Evolutionary conservation across 225 moss, liverwort and hornwort genomes (phyloP).

Genomic region (Ulota crispa): DNA sequence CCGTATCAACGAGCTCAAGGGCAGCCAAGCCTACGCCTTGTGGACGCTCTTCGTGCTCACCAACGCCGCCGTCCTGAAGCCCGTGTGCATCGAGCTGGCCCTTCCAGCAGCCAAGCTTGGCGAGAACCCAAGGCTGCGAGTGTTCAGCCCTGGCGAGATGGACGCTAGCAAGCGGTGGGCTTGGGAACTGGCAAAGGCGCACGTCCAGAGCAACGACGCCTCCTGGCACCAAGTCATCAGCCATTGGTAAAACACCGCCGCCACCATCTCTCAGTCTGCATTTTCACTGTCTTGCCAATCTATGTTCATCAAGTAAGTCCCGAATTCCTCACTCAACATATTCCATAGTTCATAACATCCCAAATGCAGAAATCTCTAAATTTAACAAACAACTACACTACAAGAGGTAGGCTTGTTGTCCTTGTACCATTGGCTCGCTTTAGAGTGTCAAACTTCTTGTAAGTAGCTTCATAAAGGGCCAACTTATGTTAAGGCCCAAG

Average conservation of each 20-base stretch:
- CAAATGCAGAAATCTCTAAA: not conserved
- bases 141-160: not conserved
- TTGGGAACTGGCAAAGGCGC: slow-evolving; percentile 37
- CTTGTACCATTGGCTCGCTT: no score
- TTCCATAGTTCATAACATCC: no score
- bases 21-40: slow-evolving; percentile 40
- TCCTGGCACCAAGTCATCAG: slow-evolving; percentile 43
- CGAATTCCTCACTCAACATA: not conserved
- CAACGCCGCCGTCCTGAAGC: slow-evolving; percentile 20
- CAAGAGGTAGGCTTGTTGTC: no score
- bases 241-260: slow-evolving; percentile 21
- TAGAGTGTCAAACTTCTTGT: no score
- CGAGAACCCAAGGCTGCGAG: not conserved
- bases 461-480: no score
- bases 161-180: slow-evolving; percentile 13
- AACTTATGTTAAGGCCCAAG: no score
- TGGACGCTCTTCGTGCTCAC: slow-evolving; percentile 32
- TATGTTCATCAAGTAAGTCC: not conserved
- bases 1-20: slow-evolving; percentile 25
- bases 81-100: slow-evolving; percentile 24
- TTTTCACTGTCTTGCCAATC: not conserved
- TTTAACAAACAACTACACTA: no score
- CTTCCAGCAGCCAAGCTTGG: slow-evolving; percentile 13
- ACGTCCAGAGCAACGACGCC: slow-evolving; percentile 26
- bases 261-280: not conserved